Conservation (phyloP, 768 basidiomycete genomes). For the Lactifluus rugatus region DNA sequence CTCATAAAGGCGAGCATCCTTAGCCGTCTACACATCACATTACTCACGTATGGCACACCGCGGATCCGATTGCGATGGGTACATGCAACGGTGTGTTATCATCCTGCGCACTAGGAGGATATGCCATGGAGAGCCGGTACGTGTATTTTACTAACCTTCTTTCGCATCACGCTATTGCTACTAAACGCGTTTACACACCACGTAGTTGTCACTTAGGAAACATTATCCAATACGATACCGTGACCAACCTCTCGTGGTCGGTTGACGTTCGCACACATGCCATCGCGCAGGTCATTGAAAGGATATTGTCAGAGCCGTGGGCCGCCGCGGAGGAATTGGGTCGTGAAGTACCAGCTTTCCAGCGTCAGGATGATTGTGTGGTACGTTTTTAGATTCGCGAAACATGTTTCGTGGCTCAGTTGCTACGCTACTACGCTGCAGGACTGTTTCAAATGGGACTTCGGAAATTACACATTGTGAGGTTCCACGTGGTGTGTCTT, state of each 20-base stretch:
- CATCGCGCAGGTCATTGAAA: conserved; percentile 72
- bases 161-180: background rate
- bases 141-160: conserved; percentile 6
- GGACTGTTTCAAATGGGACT: conserved; percentile 70
- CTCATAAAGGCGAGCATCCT: too few relatives aligned
- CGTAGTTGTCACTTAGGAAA: conserved; percentile 48
- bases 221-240: conserved; percentile 86
- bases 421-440: conserved; percentile 21
- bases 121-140: conserved; percentile 67
- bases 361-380: conserved; percentile 52
- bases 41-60: conserved; percentile 87
- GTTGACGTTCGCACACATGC: conserved; percentile 76
- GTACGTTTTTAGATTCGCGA: conserved; percentile 32
- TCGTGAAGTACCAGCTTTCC: conserved; percentile 50
- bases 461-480: conserved; percentile 34
- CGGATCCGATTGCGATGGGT: conserved; percentile 88
- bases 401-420: background rate
- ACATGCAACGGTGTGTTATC: conserved; percentile 70
- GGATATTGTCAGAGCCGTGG: conserved; percentile 65
- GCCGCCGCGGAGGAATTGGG: conserved; percentile 45
- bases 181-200: background rate
- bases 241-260: conserved; percentile 74
- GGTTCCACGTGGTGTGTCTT: background rate
- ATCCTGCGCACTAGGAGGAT: conserved; percentile 76
- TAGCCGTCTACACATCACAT: conserved; percentile 66